Evolutionary conservation across 805 yeast species (phyloP).

Genomic region (Zygoascus tannicola): DNA sequence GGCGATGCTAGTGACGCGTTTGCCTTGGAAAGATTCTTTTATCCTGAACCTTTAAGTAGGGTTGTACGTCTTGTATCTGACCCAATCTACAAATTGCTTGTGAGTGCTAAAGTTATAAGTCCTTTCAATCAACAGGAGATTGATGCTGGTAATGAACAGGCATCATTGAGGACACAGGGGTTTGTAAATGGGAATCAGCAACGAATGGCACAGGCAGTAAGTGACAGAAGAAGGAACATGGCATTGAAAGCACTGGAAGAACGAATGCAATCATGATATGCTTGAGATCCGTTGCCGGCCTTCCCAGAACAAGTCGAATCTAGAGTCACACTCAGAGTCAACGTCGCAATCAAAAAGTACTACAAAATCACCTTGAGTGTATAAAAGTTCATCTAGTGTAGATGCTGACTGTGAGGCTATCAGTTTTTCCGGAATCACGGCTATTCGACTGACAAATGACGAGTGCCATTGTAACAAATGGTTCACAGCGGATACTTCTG

Average conservation of each 20-base stretch:
- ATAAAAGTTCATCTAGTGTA: constrained; percentile 33
- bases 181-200: constrained; percentile 4
- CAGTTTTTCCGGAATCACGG: constrained; percentile 46
- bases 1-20: constrained; percentile 94
- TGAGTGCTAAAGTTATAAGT: constrained; percentile 41
- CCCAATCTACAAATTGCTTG: constrained; percentile 33
- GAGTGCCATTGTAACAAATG: constrained; percentile 96
- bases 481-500: constrained; percentile 50
- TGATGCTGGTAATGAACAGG: constrained; percentile 65
- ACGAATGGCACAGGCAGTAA: constrained; percentile 19
- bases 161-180: constrained; percentile 34
- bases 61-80: constrained; percentile 40
- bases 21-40: constrained; percentile 71
- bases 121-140: constrained; percentile 62
- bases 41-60: constrained; percentile 49
- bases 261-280: constrained; percentile 10
- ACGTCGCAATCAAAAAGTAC: constrained; percentile 40
- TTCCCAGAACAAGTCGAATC: constrained; percentile 23
- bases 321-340: background rate
- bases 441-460: constrained; percentile 57
- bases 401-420: constrained; percentile 29
- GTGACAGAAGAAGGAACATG: constrained; percentile 28
- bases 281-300: constrained; percentile 14
- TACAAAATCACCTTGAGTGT: constrained; percentile 54
- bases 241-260: constrained; percentile 29